These are phyloP conservation scores for Teratosphaeria pseudoeucalypti DNA, from an alignment of 2,329 filamentous ascomycete species.

Conservation along the genomic window DNA sequence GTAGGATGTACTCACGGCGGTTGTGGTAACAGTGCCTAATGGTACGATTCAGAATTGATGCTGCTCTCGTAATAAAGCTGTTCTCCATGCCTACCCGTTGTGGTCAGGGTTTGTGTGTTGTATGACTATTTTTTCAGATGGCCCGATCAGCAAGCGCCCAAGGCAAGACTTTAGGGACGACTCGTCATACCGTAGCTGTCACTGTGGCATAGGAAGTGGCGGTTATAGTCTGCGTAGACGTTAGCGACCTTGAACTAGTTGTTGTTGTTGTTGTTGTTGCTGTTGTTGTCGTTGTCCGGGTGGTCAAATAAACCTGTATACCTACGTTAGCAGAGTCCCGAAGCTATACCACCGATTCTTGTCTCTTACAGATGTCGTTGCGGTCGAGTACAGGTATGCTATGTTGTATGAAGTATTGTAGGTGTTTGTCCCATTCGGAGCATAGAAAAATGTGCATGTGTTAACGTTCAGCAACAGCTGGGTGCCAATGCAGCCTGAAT, in stretches of 20 bases:
- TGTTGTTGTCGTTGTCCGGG: background rate
- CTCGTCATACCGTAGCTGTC: background rate
- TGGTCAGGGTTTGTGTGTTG: background rate
- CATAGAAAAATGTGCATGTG: background rate
- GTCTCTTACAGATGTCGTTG: background rate
- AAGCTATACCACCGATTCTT: background rate
- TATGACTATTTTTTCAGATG: background rate
- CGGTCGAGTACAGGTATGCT: background rate
- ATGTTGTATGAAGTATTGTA: background rate
- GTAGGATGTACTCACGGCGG: background rate
- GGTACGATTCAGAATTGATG: no score
- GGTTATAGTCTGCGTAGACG: background rate
- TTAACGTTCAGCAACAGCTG: background rate
- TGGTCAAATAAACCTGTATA: background rate
- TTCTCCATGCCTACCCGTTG: background rate
- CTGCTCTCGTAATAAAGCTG: background rate
- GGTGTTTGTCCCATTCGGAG: background rate
- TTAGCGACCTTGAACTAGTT: background rate
- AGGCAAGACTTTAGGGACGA: background rate
- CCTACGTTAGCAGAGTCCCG: background rate
- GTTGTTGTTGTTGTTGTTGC: background rate
- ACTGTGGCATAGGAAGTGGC: background rate
- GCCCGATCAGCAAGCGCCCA: background rate
- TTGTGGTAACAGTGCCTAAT: background rate
- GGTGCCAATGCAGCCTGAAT: background rate